Evolutionary conservation across 306 rosid species (phyloP).

Genomic region (Vicia sativa): DNA sequence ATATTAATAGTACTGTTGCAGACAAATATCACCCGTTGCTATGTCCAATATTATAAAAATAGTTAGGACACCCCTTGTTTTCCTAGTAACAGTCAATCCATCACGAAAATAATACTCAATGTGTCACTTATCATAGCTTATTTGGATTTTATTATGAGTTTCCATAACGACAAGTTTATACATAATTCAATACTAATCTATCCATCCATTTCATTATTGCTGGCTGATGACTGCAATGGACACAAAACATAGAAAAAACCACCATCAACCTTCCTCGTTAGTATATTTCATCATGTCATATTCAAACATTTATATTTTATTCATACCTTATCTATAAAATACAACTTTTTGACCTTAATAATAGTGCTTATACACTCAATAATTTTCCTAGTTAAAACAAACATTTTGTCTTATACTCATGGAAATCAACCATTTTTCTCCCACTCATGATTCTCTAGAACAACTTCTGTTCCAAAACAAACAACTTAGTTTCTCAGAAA

Average conservation of each 20-base stretch:
- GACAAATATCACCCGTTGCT: too few species aligned
- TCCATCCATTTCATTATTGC: constrained; percentile 23
- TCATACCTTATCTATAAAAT: constrained; percentile 5
- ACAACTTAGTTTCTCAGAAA: constrained; percentile 30
- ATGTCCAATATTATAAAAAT: too few species aligned
- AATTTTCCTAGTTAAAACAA: constrained; percentile 25
- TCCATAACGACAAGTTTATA: constrained; percentile 18
- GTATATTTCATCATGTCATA: neutral
- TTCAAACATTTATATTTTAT: neutral
- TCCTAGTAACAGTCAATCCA: too few species aligned
- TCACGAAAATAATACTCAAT: neutral
- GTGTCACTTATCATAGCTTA: constrained; percentile 2
- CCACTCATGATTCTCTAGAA: constrained; percentile 41
- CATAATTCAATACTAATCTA: constrained; percentile 9
- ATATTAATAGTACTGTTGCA: too few species aligned
- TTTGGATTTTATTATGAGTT: constrained; percentile 23
- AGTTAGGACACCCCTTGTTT: too few species aligned
- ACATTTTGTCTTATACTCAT: constrained; percentile 36
- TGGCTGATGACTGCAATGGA: constrained; percentile 39
- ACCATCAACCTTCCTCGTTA: constrained; percentile 15
- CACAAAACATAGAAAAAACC: constrained; percentile 43
- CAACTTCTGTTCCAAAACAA: constrained; percentile 7
- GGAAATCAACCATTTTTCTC: constrained; percentile 43
- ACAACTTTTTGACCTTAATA: constrained; percentile 20
- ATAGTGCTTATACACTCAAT: neutral